Percentiles rank a stretch among this genome's conserved stretches.
These are phyloP conservation scores for Skeletonema grethae DNA, from an alignment of 108 stramenopile species.

Conservation along the genomic window DNA sequence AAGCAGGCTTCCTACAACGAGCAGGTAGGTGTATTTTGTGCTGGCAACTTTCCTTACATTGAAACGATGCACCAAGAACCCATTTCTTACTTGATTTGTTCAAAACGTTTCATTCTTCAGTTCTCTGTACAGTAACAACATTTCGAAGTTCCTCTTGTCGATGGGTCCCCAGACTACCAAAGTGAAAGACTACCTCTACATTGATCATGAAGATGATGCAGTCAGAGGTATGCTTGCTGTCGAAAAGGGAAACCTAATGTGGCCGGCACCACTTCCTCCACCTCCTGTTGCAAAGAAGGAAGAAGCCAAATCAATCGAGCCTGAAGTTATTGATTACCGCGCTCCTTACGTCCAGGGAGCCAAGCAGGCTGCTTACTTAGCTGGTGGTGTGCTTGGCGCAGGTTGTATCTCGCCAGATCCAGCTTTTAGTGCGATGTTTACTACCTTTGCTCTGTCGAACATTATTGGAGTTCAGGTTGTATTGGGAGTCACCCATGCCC, in stretches of 20 bases:
- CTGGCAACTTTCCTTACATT: neutral
- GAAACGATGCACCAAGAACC: neutral
- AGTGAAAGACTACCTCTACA: slow-evolving; percentile 60
- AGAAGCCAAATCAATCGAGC: slow-evolving; percentile 46
- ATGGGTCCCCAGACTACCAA: slow-evolving; percentile 77
- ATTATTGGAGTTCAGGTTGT: slow-evolving; percentile 97
- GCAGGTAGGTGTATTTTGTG: slow-evolving; percentile 10
- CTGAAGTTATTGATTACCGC: slow-evolving; percentile 78
- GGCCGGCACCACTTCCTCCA: slow-evolving; percentile 89
- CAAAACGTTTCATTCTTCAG: slow-evolving; percentile 24
- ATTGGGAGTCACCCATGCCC: slow-evolving; percentile 93
- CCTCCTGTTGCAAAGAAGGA: slow-evolving; percentile 57
- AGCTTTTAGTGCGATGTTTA: slow-evolving; percentile 93
- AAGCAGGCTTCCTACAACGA: slow-evolving; percentile 93
- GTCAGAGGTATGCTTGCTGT: slow-evolving; percentile 92
- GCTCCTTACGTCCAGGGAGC: slow-evolving; percentile 73
- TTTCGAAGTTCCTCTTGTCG: slow-evolving; percentile 90
- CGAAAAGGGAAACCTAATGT: slow-evolving; percentile 89
- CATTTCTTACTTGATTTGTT: neutral
- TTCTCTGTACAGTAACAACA: slow-evolving; percentile 95
- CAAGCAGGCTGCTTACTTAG: slow-evolving; percentile 67
- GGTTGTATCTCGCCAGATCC: slow-evolving; percentile 92
- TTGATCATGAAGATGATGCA: slow-evolving; percentile 90
- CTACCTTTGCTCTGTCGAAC: slow-evolving; percentile 94
- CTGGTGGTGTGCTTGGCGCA: slow-evolving; percentile 78